phyloP scores from a whole-genome alignment of 306 rosid genomes.

The Lithocarpus polystachyus region DNA sequence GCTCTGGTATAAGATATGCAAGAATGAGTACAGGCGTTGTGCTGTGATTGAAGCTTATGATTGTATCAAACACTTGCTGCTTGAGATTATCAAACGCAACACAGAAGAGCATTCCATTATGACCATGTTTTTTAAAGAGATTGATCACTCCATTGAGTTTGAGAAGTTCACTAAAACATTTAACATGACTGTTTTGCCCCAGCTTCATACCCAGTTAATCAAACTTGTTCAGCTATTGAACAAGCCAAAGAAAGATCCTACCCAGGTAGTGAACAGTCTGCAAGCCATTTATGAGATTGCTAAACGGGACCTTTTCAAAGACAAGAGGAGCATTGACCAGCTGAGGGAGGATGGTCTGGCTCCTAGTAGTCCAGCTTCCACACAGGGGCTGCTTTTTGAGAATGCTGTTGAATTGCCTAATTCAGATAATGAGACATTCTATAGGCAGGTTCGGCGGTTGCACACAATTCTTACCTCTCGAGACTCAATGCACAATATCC shows the following conservation, averaged over 20 bases:
- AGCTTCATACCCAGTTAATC: constrained; percentile 72
- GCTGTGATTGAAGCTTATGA: constrained; percentile 88
- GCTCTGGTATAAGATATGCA: constrained; percentile 83
- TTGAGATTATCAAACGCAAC: constrained; percentile 52
- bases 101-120: constrained; percentile 86
- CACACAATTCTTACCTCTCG: constrained; percentile 83
- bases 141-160: constrained; percentile 75
- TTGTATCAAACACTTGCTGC: constrained; percentile 68
- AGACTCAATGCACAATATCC: constrained; percentile 87
- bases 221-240: constrained; percentile 66
- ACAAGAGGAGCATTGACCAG: constrained; percentile 57
- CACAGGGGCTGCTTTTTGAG: constrained; percentile 65
- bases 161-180: constrained; percentile 78
- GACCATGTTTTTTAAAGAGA: constrained; percentile 77
- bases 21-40: constrained; percentile 87
- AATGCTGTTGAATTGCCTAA: constrained; percentile 70
- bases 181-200: constrained; percentile 73
- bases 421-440: constrained; percentile 58
- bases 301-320: constrained; percentile 75
- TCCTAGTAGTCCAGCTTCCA: constrained; percentile 48
- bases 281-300: constrained; percentile 94
- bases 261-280: constrained; percentile 69
- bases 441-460: constrained; percentile 81
- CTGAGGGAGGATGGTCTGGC: constrained; percentile 83
- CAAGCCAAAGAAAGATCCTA: constrained; percentile 56